Evolutionary conservation across 2,329 filamentous ascomycete genomes (phyloP).

Genomic region (Microdochium nivale): DNA sequence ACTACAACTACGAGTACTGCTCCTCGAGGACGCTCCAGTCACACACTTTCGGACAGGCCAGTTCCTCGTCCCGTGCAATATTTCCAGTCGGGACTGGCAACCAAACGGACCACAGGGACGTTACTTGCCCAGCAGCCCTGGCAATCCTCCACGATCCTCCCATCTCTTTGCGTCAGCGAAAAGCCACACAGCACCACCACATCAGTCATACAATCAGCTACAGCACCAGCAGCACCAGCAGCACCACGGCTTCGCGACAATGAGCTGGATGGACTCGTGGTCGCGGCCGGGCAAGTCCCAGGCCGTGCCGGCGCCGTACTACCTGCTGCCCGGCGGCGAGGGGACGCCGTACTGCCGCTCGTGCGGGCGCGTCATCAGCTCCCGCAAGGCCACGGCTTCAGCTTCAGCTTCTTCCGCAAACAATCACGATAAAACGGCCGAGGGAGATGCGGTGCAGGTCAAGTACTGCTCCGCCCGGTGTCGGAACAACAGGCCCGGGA

Average conservation of each 20-base stretch:
- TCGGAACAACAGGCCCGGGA: constrained; percentile 38
- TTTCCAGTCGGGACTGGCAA: no score
- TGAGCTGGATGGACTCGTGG: constrained; percentile 35
- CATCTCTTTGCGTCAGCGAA: no score
- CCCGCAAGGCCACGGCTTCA: constrained; percentile 16
- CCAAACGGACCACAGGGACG: no score
- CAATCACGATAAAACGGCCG: neutral
- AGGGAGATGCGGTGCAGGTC: constrained; percentile 7
- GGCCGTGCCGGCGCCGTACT: constrained; percentile 41
- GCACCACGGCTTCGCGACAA: constrained; percentile 7
- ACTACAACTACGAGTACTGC: no score
- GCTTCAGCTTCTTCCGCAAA: neutral
- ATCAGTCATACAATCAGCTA: no score
- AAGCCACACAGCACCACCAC: neutral
- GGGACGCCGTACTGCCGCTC: constrained; percentile 45
- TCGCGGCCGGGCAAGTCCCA: constrained; percentile 29
- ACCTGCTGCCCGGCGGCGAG: constrained; percentile 37
- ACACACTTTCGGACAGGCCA: no score
- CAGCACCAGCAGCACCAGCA: neutral
- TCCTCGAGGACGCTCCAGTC: no score
- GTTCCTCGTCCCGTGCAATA: no score
- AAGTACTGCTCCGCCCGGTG: constrained; percentile 53
- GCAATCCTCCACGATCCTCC: no score
- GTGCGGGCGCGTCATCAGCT: constrained; percentile 46
- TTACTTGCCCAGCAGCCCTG: no score